Evolutionary conservation across 1,284 basidiomycete species (phyloP).

Genomic region (Afroboletus lepidellus): DNA sequence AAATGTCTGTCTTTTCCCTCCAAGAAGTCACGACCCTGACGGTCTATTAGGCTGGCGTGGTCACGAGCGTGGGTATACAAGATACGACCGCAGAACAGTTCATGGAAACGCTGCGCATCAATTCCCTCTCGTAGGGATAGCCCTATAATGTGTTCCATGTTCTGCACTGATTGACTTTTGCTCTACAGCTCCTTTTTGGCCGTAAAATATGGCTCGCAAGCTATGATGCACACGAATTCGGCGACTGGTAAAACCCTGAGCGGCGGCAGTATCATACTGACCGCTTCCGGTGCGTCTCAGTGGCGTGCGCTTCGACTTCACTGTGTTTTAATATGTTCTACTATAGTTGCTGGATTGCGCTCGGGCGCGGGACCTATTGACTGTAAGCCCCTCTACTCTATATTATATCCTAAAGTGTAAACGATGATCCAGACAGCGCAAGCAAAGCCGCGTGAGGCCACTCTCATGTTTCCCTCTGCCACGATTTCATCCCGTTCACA

Average conservation of each 20-base stretch:
- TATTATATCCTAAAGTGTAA: slow-evolving; percentile 5
- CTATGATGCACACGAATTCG: slow-evolving; percentile 70
- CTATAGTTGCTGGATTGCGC: slow-evolving; percentile 76
- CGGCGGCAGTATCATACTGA: slow-evolving; percentile 86
- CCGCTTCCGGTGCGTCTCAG: slow-evolving; percentile 69
- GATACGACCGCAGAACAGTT: slow-evolving; percentile 67
- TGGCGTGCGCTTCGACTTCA: slow-evolving; percentile 1
- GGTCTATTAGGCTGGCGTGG: slow-evolving; percentile 61
- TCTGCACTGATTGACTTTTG: slow-evolving; percentile 5
- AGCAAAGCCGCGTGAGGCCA: slow-evolving; percentile 82
- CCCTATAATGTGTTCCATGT: neutral
- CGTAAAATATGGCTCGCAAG: slow-evolving; percentile 79
- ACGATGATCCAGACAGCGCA: slow-evolving; percentile 65
- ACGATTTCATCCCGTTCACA: slow-evolving; percentile 31
- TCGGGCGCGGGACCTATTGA: slow-evolving; percentile 85
- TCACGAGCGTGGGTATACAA: slow-evolving; percentile 45
- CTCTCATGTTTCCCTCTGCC: neutral
- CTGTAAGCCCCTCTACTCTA: slow-evolving; percentile 50
- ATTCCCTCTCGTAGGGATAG: slow-evolving; percentile 70
- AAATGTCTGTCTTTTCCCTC: slow-evolving; percentile 57
- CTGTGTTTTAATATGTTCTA: slow-evolving; percentile 3
- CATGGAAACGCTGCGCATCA: slow-evolving; percentile 77
- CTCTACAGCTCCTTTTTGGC: slow-evolving; percentile 80
- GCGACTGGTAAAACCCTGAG: slow-evolving; percentile 65
- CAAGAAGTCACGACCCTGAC: slow-evolving; percentile 6